Conservation (phyloP, 768 basidiomycete genomes). For the Leccinum subtestaceum region DNA sequence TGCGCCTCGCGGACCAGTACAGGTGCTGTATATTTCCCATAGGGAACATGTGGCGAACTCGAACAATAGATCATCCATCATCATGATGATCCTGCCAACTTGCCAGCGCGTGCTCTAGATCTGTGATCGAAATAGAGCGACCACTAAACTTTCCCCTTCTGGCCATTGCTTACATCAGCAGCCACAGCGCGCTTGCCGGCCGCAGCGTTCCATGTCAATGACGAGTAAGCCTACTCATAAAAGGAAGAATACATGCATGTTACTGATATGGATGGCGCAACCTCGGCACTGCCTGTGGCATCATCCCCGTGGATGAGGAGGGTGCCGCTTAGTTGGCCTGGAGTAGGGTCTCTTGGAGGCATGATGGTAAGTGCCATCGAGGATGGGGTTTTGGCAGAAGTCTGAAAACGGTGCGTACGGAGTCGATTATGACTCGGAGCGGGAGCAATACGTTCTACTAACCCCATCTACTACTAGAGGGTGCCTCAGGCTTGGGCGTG, state of each 20-base stretch:
- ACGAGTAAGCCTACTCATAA: background rate
- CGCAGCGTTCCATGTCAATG: background rate
- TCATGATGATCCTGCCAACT: too few species aligned
- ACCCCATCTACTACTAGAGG: too few species aligned
- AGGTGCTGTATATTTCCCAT: background rate
- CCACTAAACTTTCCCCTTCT: conserved; percentile 12
- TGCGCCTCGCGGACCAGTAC: background rate
- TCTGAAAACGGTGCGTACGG: background rate
- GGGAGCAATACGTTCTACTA: too few species aligned
- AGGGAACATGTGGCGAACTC: too few species aligned
- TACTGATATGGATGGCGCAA: conserved; percentile 75
- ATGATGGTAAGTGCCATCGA: conserved; percentile 5
- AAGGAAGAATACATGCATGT: conserved; percentile 46
- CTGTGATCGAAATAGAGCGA: background rate
- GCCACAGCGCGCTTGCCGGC: background rate
- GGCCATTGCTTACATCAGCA: conserved; percentile 18
- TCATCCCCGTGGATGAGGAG: conserved; percentile 49
- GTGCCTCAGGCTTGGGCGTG: conserved; percentile 2
- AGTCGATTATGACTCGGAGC: background rate
- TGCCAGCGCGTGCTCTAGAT: too few species aligned
- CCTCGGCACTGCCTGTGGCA: conserved; percentile 34
- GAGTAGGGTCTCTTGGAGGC: conserved; percentile 21
- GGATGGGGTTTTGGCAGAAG: background rate
- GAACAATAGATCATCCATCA: too few species aligned
- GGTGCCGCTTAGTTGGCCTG: conserved; percentile 37